phyloP scores from a whole-genome alignment of 1,284 basidiomycete species.

The Meira miltonrushii region DNA sequence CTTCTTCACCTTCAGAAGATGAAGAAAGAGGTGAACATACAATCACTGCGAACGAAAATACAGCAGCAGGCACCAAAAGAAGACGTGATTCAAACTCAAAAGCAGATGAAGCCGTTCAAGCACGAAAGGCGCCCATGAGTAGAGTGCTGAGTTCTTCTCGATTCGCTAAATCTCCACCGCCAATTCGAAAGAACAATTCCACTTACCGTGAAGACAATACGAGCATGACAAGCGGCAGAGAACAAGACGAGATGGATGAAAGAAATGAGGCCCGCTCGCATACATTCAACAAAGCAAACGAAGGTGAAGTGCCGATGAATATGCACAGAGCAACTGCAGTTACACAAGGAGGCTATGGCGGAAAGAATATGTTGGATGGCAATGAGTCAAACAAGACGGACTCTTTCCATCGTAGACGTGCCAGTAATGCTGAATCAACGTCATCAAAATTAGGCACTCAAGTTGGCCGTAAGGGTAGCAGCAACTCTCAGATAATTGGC shows the following conservation, averaged over 20 bases:
- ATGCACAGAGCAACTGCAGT: conserved; percentile 4
- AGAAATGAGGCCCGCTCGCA: no score
- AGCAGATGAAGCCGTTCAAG: no score
- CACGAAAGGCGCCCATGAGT: no score
- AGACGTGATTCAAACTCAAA: no score
- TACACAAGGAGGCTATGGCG: neutral
- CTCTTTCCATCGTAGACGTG: neutral
- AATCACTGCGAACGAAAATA: no score
- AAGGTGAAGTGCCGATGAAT: conserved; percentile 1
- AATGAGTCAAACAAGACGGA: neutral
- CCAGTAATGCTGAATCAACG: neutral
- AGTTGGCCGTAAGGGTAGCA: neutral
- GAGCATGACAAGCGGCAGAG: no score
- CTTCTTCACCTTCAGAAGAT: no score
- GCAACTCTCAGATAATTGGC: conserved; percentile 3
- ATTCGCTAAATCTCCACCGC: conserved; percentile 3
- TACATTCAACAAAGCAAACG: neutral
- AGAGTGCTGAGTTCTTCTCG: neutral
- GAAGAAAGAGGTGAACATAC: no score
- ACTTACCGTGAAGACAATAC: no score
- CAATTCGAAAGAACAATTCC: neutral
- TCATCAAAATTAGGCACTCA: no score
- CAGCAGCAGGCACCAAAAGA: no score
- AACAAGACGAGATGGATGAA: no score
- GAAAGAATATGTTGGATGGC: neutral